Evolutionary conservation across 2,329 filamentous ascomycete genomes (phyloP).

Genomic region (Emmonsiellopsis sp.): DNA sequence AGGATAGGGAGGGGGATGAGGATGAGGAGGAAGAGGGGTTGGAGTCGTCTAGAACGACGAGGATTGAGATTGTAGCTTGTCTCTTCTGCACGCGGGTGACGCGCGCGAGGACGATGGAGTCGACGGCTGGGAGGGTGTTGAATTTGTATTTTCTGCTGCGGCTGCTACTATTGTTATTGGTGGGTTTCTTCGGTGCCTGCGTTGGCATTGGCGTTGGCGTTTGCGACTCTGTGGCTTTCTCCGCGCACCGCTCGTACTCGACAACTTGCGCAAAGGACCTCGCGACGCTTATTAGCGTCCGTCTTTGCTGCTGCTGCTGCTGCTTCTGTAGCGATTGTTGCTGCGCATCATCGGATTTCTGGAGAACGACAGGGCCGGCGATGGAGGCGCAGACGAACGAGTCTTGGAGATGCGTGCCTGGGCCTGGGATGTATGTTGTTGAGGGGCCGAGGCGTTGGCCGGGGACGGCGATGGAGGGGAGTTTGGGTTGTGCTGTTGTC

Average conservation of each 20-base stretch:
- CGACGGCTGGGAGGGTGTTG: slow-evolving; percentile 72
- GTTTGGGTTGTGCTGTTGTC: slow-evolving; percentile 18
- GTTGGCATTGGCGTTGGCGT: neutral
- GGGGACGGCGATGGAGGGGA: slow-evolving; percentile 57
- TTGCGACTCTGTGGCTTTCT: neutral
- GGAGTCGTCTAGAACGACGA: slow-evolving; percentile 59
- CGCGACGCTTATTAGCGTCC: slow-evolving; percentile 15
- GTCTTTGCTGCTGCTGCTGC: slow-evolving; percentile 13
- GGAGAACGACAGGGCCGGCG: slow-evolving; percentile 58
- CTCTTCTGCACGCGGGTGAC: slow-evolving; percentile 77
- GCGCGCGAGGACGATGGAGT: slow-evolving; percentile 69
- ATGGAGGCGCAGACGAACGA: slow-evolving; percentile 72
- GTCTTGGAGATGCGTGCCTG: slow-evolving; percentile 75
- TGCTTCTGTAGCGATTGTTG: slow-evolving; percentile 32
- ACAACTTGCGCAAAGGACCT: slow-evolving; percentile 36
- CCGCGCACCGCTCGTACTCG: neutral
- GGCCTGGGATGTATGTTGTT: slow-evolving; percentile 59
- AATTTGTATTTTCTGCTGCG: slow-evolving; percentile 35
- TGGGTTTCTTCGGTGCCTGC: slow-evolving; percentile 12
- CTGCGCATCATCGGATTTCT: slow-evolving; percentile 30
- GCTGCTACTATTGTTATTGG: neutral
- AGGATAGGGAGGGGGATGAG: slow-evolving; percentile 21
- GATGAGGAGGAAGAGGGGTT: slow-evolving; percentile 13
- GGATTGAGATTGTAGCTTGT: slow-evolving; percentile 77
- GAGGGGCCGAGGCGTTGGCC: slow-evolving; percentile 68